Conservation (phyloP, 805 yeast species). For the Wickerhamiella musiphila region DNA sequence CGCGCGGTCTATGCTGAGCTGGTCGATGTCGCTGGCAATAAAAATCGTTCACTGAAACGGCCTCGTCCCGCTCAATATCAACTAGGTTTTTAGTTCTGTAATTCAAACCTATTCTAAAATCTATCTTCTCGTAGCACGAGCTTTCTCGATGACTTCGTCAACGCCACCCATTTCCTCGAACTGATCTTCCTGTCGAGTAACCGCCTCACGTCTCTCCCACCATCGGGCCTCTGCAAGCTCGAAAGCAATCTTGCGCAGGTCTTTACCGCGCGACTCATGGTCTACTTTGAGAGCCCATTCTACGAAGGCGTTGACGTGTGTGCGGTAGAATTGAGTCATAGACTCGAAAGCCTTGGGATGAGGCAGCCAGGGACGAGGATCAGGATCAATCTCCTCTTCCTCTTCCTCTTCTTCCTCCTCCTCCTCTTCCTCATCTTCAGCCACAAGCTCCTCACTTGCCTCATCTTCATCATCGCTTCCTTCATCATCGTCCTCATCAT, state of each 20-base stretch:
- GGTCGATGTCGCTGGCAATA: too few relatives aligned
- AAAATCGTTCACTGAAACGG: neutral
- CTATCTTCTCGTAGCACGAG: neutral
- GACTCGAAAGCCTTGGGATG: conserved; percentile 90
- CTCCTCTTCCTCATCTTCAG: conserved; percentile 37
- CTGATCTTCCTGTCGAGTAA: conserved; percentile 73
- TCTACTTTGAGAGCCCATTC: conserved; percentile 87
- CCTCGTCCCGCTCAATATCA: neutral
- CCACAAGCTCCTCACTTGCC: conserved; percentile 27
- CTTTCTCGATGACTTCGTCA: conserved; percentile 63
- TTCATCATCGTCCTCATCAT: conserved; percentile 37
- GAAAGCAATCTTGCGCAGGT: conserved; percentile 73
- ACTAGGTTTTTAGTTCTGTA: too few relatives aligned
- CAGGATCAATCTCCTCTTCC: conserved; percentile 51
- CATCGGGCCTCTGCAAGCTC: conserved; percentile 86
- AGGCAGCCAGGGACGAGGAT: conserved; percentile 90
- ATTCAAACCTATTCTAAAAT: neutral
- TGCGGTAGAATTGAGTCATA: conserved; percentile 64
- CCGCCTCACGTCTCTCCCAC: conserved; percentile 97
- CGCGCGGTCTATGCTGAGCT: too few relatives aligned
- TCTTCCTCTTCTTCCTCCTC: conserved; percentile 48
- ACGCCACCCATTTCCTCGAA: conserved; percentile 84
- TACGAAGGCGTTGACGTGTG: conserved; percentile 73
- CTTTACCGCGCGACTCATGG: conserved; percentile 74
- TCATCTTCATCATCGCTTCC: conserved; percentile 62